Conservation (phyloP, 2,329 filamentous ascomycete species). For the Amesomyces nigricolor region DNA sequence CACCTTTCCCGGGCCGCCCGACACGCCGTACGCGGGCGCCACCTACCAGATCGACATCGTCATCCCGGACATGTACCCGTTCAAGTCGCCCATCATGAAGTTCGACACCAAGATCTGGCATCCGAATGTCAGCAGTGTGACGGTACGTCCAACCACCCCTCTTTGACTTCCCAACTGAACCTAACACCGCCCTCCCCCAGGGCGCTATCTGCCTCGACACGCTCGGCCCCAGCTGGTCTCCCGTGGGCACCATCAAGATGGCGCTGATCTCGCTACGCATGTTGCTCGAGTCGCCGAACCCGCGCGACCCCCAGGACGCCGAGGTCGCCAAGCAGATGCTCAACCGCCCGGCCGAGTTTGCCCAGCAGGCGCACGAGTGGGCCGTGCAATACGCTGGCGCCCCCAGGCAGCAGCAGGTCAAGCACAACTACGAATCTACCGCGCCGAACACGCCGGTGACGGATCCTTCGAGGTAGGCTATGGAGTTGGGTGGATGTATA, state of each 20-base stretch:
- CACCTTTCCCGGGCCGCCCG: constrained; percentile 77
- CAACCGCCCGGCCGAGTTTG: constrained; percentile 70
- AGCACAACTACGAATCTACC: constrained; percentile 37
- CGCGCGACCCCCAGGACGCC: constrained; percentile 93
- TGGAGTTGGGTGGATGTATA: not conserved
- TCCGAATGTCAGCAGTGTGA: constrained; percentile 91
- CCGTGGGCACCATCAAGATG: constrained; percentile 93
- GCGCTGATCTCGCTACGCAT: constrained; percentile 89
- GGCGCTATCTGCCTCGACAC: constrained; percentile 94
- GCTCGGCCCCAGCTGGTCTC: constrained; percentile 83
- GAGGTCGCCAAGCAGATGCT: constrained; percentile 91
- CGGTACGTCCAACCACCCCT: constrained; percentile 46
- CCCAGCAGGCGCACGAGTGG: constrained; percentile 82
- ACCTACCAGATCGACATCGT: constrained; percentile 76
- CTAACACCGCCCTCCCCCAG: no score
- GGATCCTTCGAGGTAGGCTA: constrained; percentile 19
- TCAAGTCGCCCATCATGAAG: constrained; percentile 84
- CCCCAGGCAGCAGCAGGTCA: constrained; percentile 41
- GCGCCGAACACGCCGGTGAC: constrained; percentile 39
- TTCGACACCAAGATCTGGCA: constrained; percentile 96
- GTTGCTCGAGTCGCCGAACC: constrained; percentile 87
- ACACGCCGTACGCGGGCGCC: constrained; percentile 88
- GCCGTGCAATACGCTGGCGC: constrained; percentile 78
- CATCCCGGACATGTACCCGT: constrained; percentile 86
- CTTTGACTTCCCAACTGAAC: no score